Percentiles rank a stretch among this genome's conserved stretches.
These are phyloP conservation scores for Clavulina sp. DNA, from an alignment of 768 basidiomycete genomes.

Conservation along the genomic window DNA sequence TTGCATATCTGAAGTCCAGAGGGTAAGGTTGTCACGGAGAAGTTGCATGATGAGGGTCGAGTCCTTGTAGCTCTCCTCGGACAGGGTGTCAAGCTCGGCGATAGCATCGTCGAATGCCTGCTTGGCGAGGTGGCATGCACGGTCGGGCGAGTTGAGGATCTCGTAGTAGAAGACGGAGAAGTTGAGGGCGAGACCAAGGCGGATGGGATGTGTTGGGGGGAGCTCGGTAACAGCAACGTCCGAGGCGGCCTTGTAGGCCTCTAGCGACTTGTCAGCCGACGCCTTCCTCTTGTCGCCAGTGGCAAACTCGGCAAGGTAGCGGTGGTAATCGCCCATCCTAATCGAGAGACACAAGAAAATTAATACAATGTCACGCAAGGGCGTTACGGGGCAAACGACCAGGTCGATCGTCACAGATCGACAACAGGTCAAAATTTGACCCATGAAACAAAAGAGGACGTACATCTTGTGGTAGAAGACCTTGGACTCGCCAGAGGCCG, in stretches of 20 bases:
- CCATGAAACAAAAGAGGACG: slow-evolving; percentile 15
- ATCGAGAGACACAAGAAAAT: not conserved
- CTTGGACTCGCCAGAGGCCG: slow-evolving; percentile 59
- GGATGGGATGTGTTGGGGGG: slow-evolving; percentile 65
- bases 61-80: slow-evolving; percentile 44
- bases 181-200: slow-evolving; percentile 75
- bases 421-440: not conserved
- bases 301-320: slow-evolving; percentile 78
- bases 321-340: slow-evolving; percentile 83
- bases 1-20: slow-evolving; percentile 36
- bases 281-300: slow-evolving; percentile 47
- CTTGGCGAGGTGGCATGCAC: slow-evolving; percentile 78
- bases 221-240: slow-evolving; percentile 62
- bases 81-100: slow-evolving; percentile 40
- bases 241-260: slow-evolving; percentile 73
- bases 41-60: slow-evolving; percentile 73
- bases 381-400: not conserved
- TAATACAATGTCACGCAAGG: no score
- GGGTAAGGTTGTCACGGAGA: slow-evolving; percentile 64
- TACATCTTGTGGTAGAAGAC: slow-evolving; percentile 87
- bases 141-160: slow-evolving; percentile 66
- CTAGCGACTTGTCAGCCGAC: slow-evolving; percentile 58
- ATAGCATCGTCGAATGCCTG: slow-evolving; percentile 87
- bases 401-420: not conserved
- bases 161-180: slow-evolving; percentile 92